Evolutionary conservation across 2,329 filamentous ascomycete genomes (phyloP).

Genomic region (Paecilomyces fulvus): DNA sequence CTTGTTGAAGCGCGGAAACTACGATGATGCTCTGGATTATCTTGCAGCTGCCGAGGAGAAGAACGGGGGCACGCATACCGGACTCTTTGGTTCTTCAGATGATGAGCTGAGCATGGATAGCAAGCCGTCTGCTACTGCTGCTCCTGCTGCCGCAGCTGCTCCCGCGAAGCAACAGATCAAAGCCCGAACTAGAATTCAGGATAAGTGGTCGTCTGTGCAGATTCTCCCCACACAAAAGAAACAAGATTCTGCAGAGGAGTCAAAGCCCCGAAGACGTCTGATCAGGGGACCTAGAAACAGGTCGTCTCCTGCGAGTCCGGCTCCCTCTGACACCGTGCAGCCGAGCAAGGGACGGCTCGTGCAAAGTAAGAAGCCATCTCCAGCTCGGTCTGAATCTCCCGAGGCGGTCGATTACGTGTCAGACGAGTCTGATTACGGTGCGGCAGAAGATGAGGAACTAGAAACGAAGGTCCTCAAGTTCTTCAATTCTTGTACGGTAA

Average conservation of each 20-base stretch:
- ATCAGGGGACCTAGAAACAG: conserved; percentile 29
- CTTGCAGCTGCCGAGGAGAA: conserved; percentile 34
- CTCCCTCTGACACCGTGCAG: conserved; percentile 13
- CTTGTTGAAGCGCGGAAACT: conserved; percentile 42
- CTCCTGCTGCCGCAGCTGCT: conserved; percentile 9
- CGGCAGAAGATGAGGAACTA: conserved; percentile 36
- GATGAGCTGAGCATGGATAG: conserved; percentile 29
- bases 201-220: conserved; percentile 49
- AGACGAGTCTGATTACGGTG: conserved; percentile 34
- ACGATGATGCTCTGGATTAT: conserved; percentile 45
- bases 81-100: conserved; percentile 25
- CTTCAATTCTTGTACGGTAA: conserved; percentile 68
- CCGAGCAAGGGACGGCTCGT: conserved; percentile 36
- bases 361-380: conserved; percentile 38
- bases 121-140: conserved; percentile 5
- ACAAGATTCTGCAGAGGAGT: conserved; percentile 15
- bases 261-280: conserved; percentile 28
- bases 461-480: conserved; percentile 61
- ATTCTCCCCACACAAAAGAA: conserved; percentile 16
- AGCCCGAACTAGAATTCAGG: conserved; percentile 47
- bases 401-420: conserved; percentile 38
- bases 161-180: conserved; percentile 47
- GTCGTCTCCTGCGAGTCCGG: conserved; percentile 16
- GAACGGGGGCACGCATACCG: conserved; percentile 8
- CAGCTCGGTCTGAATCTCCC: conserved; percentile 24